Base-by-base conservation (phyloP, 805 yeast genomes). In the Barnettozyma californica region DNA sequence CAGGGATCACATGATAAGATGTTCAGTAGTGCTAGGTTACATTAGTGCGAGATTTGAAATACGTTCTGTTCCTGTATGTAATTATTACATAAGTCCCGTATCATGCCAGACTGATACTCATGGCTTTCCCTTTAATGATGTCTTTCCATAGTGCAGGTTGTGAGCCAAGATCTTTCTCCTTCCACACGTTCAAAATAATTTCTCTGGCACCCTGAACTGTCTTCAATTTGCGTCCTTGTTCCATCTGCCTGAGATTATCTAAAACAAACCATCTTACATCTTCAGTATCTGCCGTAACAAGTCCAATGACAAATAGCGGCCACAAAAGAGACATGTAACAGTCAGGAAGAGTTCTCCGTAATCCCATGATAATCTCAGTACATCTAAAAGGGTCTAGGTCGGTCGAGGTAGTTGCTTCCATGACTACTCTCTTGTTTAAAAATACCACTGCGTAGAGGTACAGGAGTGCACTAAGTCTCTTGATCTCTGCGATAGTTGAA, bases 291-390 rank as follows among this genome's bases (percentile, higher is more conserved):
- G 68, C 57, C 21, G 54, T 45, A 0, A 66, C 67, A 3, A 69
- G 53, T 1, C 75, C 75, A 16, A 71, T 51, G 3, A 71, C 60
- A 51, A 71, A 71, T 4, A 70, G 44, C 1, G 76, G 71, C 76
- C 76, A 71, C 2, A 70, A 51, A 14, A 71, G 48, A 1, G 75
- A 63, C 65, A 68, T 68, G 38, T 64, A 65, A 23, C 60, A 53
- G 23, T 56, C 65, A 3, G 69, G 71, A 13, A 64, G 59, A 3
- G 46, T 50, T 18, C 27, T 27, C 16, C 57, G 57, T 4, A 67
- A 49, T 14, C 41, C 44, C 42, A 64, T 61, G 6, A 67, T 61
- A 49, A 50, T 54, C 19, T 41, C 42, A 5, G 65, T 55, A 33
- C 55, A 53, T 2, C 39, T 37, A 31, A 54, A 49, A 7, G 61